Conservation (phyloP, 352 stramenopile genomes). For the Globisporangium barbulae region DNA sequence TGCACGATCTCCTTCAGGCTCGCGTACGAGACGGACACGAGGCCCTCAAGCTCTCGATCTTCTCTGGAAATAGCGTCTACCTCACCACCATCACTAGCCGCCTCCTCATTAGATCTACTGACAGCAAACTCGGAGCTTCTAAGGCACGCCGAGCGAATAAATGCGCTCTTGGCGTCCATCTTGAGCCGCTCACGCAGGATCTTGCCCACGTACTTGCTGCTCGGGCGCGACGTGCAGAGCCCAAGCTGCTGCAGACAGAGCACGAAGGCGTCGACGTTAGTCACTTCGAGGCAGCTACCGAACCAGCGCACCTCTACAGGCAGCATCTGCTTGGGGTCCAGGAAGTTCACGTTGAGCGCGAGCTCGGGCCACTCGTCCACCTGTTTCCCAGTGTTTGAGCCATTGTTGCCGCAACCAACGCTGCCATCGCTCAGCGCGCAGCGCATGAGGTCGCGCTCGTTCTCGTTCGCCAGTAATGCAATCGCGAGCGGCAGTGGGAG, state of each 20-base stretch:
- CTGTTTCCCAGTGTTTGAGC: conserved; percentile 1
- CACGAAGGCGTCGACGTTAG: conserved; percentile 58
- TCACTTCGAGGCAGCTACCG: conserved; percentile 39
- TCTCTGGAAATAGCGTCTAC: not conserved
- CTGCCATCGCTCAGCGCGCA: conserved; percentile 27
- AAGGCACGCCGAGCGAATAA: conserved; percentile 31
- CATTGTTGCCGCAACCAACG: conserved; percentile 3
- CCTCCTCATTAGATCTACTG: not conserved
- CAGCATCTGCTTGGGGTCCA: conserved; percentile 42
- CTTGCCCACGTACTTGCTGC: conserved; percentile 59
- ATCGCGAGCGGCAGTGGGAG: conserved; percentile 54
- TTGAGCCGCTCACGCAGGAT: conserved; percentile 54
- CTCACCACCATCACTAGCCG: not conserved
- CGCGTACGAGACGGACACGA: conserved; percentile 24
- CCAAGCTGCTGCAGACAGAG: conserved; percentile 59
- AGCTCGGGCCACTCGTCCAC: conserved; percentile 56
- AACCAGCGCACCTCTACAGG: conserved; percentile 62
- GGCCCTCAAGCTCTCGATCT: not conserved
- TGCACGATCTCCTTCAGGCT: conserved; percentile 54
- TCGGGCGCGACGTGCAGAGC: conserved; percentile 40
- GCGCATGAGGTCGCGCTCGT: conserved; percentile 45
- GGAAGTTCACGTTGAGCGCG: conserved; percentile 49
- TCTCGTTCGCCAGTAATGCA: conserved; percentile 64
- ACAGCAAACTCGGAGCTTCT: conserved; percentile 11
- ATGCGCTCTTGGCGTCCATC: conserved; percentile 39